Base-by-base conservation (phyloP, 75 land plant genomes). In the Gnetum montanum region DNA sequence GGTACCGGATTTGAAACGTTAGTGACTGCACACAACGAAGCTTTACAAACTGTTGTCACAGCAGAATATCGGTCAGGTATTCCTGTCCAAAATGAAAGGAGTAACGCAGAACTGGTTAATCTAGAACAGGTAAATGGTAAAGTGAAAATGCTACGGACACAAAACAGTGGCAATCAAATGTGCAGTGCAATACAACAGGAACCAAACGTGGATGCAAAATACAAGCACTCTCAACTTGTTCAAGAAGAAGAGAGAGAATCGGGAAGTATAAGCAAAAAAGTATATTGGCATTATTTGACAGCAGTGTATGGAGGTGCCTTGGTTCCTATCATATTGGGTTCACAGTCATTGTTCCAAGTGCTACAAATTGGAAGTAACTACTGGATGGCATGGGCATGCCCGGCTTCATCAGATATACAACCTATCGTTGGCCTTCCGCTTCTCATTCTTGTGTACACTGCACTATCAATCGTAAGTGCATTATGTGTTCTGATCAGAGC, bases 301-400 rank as follows among this genome's bases (percentile, higher is more conserved):
- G 68, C 71, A 41, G 83, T 84, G 23, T 68, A 65, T 56, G 61
- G 79, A 25, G 97, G 97, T 22, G 64, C 57, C 0, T 62, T 81
- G 23, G 63, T 88, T 28, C 83, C 85, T 34, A 12, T 84, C 29
- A 79, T 79, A 34, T 15, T 84, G 23, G 20, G 78, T 20, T 76
- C 83, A 48, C 97, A 91, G 57, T 70, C 64, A 16, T 22, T 63
- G 23, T 90, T 90, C 52, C 82, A 87, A 58, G 66, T 74, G 25
- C 46, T 79, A 22, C 97, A 91, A 46, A 61, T 88, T 40, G 75
- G 70, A 22, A 77, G 89, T 60, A 91, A 91, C 68, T 91, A 86
- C 48, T 91, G 97, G 97, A 91, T 91, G 78, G 85, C 94, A 49
- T 91, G 97, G 97, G 83, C 94, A 64, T 74, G 75, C 78, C 94